A percentile compares a stretch with the other conserved stretches of the same genome.
Evolutionary conservation across 2,329 filamentous ascomycete genomes (phyloP).

Genomic region (Ophiocordyceps camponoti-rufipedis): DNA sequence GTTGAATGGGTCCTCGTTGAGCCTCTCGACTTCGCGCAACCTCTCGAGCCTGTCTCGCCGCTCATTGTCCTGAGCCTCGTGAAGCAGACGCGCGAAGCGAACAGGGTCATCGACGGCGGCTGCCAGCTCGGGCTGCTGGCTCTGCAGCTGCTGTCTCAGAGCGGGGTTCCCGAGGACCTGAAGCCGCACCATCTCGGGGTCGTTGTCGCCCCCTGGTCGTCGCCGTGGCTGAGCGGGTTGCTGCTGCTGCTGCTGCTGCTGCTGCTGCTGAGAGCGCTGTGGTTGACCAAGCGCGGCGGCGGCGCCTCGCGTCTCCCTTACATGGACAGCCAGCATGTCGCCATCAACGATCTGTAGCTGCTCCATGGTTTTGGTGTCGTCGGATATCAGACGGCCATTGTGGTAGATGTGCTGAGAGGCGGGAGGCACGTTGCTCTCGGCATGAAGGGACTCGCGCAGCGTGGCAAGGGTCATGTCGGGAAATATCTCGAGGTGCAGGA

Average conservation of each 20-base stretch:
- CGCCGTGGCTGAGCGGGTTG: slow-evolving; percentile 14
- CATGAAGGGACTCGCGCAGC: slow-evolving; percentile 75
- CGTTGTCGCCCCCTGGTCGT: slow-evolving; percentile 24
- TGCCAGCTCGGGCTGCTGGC: slow-evolving; percentile 59
- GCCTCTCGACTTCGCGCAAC: slow-evolving; percentile 61
- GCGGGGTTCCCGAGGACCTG: slow-evolving; percentile 65
- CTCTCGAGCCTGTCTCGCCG: slow-evolving; percentile 57
- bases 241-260: slow-evolving; percentile 13
- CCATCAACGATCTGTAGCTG: slow-evolving; percentile 68
- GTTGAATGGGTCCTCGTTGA: slow-evolving; percentile 93
- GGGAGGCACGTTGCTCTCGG: slow-evolving; percentile 58
- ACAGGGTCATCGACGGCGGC: slow-evolving; percentile 56
- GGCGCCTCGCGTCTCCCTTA: slow-evolving; percentile 39
- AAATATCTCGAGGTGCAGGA: slow-evolving; percentile 68
- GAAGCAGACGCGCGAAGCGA: slow-evolving; percentile 57
- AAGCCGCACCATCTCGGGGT: slow-evolving; percentile 68
- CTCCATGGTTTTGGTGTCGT: slow-evolving; percentile 65
- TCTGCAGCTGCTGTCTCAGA: slow-evolving; percentile 50
- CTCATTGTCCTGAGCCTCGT: slow-evolving; percentile 50
- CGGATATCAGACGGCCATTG: slow-evolving; percentile 65
- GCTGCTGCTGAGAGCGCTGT: slow-evolving; percentile 13
- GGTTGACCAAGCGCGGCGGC: slow-evolving; percentile 21
- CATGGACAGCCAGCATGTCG: slow-evolving; percentile 82
- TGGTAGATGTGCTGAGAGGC: slow-evolving; percentile 71
- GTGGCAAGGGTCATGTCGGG: slow-evolving; percentile 68